Base-by-base conservation (phyloP, 2,329 filamentous ascomycete genomes). In the Sporothrix brasiliensis region DNA sequence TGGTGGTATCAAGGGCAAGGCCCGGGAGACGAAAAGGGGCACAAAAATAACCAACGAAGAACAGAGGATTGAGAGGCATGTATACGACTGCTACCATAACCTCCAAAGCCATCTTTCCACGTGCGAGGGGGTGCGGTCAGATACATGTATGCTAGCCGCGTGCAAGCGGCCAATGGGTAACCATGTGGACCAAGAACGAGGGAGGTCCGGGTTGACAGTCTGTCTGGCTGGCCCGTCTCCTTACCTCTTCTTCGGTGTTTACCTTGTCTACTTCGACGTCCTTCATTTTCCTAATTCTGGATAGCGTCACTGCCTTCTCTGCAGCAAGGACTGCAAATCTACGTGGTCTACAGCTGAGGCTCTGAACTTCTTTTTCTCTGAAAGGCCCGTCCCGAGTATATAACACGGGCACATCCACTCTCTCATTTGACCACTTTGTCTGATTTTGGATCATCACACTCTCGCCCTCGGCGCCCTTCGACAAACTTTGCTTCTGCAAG, bases 61-160 rank as follows among this genome's bases (percentile, higher is more conserved):
- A 7, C 41, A 41, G 44, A 54, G 53, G 53, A 5, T n/a, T 21
- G 52, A 24, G 49, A 50, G 5, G 16, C 65, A 39, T 19, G 41
- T 47, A 11, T 21, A 6, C 58, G 21, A 7, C 41, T 39, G 3
- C 44, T 39, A 30, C 65, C 65, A 70, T 41, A 61, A 54, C 54
- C 54, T 52, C 63, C 53, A 67, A 24, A 4, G 21, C 19, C 21
- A 27, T 47, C 27, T 19, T 41, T 21, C 47, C 63, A 70, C 63
- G 69, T 47, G 50, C 63, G 69, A 49, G 44, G 44, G 27, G 52
- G 58, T 67, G 69, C 69, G 53, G 69, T 67, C 63, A 70, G 69
- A 63, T 53, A 60, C n/a, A 21, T 27, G 39, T 39, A 47, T 68
- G 47, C 27, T 21, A 54, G 50, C 30, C 30, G 21, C 19, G 49